Percentiles rank a stretch among this genome's conserved stretches.
Conservation (phyloP, 148 eudicot species). For the Vaccinium darrowii region DNA sequence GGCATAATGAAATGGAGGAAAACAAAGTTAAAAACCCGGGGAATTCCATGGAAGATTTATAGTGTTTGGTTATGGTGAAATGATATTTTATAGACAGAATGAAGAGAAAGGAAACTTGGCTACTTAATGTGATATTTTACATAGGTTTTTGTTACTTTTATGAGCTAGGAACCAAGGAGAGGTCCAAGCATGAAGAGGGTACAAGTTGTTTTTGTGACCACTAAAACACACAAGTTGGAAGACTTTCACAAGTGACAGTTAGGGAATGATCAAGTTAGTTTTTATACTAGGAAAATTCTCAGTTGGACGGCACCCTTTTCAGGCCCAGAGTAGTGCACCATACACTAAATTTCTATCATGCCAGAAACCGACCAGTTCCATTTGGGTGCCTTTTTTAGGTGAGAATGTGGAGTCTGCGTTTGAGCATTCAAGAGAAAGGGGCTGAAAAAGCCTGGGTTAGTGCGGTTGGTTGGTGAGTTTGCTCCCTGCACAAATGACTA, state of each 20-base stretch:
- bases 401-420: background rate
- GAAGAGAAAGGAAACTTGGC: conserved; percentile 9
- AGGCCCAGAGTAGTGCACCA: background rate
- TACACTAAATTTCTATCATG: background rate
- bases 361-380: conserved; percentile 6
- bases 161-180: background rate
- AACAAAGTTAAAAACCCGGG: conserved; percentile 14
- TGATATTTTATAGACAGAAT: conserved; percentile 16
- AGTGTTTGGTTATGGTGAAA: background rate
- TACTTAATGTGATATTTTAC: background rate
- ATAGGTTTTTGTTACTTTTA: background rate
- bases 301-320: background rate
- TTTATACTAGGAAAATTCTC: background rate
- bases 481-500: no score
- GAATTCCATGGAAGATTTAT: conserved; percentile 27
- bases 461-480: no score
- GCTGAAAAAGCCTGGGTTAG: no score
- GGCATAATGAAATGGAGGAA: conserved; percentile 24
- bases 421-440: background rate
- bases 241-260: background rate
- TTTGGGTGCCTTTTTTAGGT: background rate
- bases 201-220: conserved; percentile 7
- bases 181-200: background rate
- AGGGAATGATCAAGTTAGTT: background rate
- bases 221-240: background rate